A percentile compares a stretch with the other conserved stretches of the same genome.
Evolutionary conservation across 306 rosid genomes (phyloP).

Genomic region (Vigna nakashimae): DNA sequence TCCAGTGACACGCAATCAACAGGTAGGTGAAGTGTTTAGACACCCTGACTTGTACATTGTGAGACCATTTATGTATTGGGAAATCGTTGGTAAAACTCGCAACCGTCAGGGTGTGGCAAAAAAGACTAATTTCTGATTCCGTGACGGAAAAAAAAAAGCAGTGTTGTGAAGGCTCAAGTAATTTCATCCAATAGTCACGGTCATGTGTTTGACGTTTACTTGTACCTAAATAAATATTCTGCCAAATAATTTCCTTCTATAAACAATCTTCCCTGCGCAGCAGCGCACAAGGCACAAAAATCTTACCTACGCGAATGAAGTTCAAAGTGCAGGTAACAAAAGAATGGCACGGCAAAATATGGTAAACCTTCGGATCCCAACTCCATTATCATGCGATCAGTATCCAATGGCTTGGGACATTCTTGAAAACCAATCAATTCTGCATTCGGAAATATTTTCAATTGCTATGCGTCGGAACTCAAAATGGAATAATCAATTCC

Average conservation of each 20-base stretch:
- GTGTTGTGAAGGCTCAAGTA: slow-evolving; percentile 2
- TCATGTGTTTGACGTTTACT: neutral
- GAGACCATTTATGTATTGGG: too few species aligned
- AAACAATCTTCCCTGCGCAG: neutral
- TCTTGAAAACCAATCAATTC: neutral
- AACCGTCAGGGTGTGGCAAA: too few species aligned
- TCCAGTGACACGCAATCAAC: slow-evolving; percentile 15
- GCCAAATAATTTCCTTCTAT: slow-evolving; percentile 14
- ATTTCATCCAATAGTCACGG: neutral
- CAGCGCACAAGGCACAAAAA: too few species aligned
- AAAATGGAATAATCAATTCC: neutral
- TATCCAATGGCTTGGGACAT: slow-evolving; percentile 19
- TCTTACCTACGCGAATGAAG: too few species aligned
- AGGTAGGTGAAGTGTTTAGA: too few species aligned
- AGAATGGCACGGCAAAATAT: slow-evolving; percentile 20
- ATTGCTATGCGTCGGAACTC: neutral
- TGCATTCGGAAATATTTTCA: neutral
- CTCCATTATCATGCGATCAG: slow-evolving; percentile 23
- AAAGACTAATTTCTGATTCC: too few species aligned
- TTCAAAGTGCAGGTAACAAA: slow-evolving; percentile 9
- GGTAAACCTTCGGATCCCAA: neutral
- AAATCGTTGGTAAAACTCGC: too few species aligned
- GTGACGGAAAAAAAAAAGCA: too few species aligned
- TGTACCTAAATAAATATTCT: neutral
- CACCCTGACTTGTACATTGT: too few species aligned